phyloP scores from a whole-genome alignment of 2,329 filamentous ascomycete species.

The Exophiala sp. region DNA sequence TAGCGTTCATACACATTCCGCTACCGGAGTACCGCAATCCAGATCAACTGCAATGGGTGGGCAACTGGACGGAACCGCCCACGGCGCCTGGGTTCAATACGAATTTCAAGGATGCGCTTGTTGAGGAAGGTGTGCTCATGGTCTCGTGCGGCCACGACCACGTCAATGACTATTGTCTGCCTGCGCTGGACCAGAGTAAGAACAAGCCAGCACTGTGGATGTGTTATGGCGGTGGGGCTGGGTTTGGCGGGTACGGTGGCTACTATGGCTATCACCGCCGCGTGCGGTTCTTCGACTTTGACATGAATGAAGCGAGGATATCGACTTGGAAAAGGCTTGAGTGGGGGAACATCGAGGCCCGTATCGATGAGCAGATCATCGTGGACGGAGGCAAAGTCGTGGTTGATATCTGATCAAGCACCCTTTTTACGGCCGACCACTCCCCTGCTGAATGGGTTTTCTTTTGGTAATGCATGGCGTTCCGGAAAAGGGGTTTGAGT shows the following conservation, averaged over 20 bases:
- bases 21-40: constrained; percentile 77
- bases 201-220: constrained; percentile 80
- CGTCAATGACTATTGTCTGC: constrained; percentile 91
- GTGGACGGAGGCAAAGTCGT: constrained; percentile 57
- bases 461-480: constrained; percentile 2
- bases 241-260: constrained; percentile 92
- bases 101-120: constrained; percentile 84
- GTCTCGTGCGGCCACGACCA: constrained; percentile 95
- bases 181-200: constrained; percentile 49
- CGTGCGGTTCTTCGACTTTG: constrained; percentile 85
- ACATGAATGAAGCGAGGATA: constrained; percentile 85
- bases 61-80: constrained; percentile 74
- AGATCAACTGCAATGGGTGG: constrained; percentile 57
- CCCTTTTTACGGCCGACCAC: not conserved
- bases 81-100: constrained; percentile 89
- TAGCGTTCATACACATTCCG: constrained; percentile 97
- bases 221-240: constrained; percentile 91
- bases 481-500: not conserved
- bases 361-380: constrained; percentile 59
- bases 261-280: constrained; percentile 82
- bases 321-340: constrained; percentile 91
- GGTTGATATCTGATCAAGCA: constrained; percentile 20
- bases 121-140: constrained; percentile 79
- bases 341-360: constrained; percentile 51
- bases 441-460: not conserved